Evolutionary conservation across 1,284 basidiomycete genomes (phyloP).

Genomic region (Rhodotorula sp.): DNA sequence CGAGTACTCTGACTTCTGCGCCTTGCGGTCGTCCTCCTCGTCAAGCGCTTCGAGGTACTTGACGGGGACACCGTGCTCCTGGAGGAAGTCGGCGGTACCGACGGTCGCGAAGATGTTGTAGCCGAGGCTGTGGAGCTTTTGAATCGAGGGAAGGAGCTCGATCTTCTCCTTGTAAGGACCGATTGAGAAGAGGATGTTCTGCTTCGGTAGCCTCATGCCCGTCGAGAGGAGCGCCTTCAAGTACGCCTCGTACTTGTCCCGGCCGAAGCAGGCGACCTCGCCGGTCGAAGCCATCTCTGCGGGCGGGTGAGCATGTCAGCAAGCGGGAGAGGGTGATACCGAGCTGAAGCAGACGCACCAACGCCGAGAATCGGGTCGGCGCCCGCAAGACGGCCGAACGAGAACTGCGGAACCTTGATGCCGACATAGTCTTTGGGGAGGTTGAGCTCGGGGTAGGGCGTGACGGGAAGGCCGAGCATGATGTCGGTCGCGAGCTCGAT

Average conservation of each 20-base stretch:
- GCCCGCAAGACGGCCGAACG: constrained; percentile 89
- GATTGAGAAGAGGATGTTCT: constrained; percentile 90
- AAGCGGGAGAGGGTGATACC: not conserved
- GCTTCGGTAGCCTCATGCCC: constrained; percentile 89
- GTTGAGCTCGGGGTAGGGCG: constrained; percentile 74
- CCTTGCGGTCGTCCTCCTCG: constrained; percentile 62
- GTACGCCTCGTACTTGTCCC: constrained; percentile 97
- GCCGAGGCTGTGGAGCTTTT: constrained; percentile 88
- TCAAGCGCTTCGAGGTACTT: constrained; percentile 89
- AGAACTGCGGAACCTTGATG: constrained; percentile 98
- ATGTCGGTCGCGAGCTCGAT: constrained; percentile 99
- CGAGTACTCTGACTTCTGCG: constrained; percentile 91
- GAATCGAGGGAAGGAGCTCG: constrained; percentile 92
- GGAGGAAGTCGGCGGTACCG: constrained; percentile 93
- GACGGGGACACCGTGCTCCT: constrained; percentile 64
- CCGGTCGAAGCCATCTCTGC: constrained; percentile 98
- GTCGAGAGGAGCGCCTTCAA: constrained; percentile 95
- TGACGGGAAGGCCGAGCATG: constrained; percentile 87
- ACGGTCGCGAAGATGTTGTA: constrained; percentile 97
- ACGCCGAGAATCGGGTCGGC: constrained; percentile 98
- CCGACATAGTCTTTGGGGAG: constrained; percentile 92
- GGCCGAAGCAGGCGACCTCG: constrained; percentile 97
- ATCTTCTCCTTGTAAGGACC: constrained; percentile 98
- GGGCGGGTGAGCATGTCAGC: constrained; percentile 74
- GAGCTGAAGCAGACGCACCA: constrained; percentile 47